A percentile compares a stretch with the other conserved stretches of the same genome.
Conservation (phyloP, 2,329 filamentous ascomycete species). For the Zymoseptoria brevis region DNA sequence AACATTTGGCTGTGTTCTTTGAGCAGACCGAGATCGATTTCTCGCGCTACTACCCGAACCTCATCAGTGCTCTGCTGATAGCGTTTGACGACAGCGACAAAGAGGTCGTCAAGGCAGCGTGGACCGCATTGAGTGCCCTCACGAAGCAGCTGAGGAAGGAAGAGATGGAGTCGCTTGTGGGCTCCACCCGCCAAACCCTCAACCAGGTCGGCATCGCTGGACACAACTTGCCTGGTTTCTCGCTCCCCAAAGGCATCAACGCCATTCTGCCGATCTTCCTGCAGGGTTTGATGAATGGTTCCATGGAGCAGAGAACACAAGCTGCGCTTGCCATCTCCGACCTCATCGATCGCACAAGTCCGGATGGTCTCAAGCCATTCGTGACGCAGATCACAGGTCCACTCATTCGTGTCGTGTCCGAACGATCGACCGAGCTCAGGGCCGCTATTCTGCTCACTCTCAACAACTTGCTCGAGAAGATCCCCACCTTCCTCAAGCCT, state of each 20-base stretch:
- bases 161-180: constrained; percentile 90
- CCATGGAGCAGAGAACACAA: constrained; percentile 81
- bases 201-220: constrained; percentile 84
- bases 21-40: constrained; percentile 73
- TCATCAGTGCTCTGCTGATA: constrained; percentile 81
- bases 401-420: constrained; percentile 93
- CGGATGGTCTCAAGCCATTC: constrained; percentile 81
- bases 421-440: constrained; percentile 92
- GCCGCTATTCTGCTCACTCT: constrained; percentile 87
- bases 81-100: constrained; percentile 82
- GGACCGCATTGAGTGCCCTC: constrained; percentile 77
- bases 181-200: constrained; percentile 76
- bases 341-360: constrained; percentile 84
- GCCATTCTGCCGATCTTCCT: constrained; percentile 93
- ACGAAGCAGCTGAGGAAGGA: constrained; percentile 89
- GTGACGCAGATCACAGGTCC: constrained; percentile 97
- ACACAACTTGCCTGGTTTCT: constrained; percentile 76
- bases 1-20: constrained; percentile 82
- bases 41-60: constrained; percentile 90
- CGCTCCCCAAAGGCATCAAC: constrained; percentile 90
- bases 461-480: constrained; percentile 94
- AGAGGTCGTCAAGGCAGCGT: constrained; percentile 81
- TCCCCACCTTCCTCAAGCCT: constrained; percentile 87
- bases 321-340: constrained; percentile 91
- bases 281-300: constrained; percentile 96